Evolutionary conservation across 306 rosid species (phyloP).

Genomic region (Cicer pinnatifidum): DNA sequence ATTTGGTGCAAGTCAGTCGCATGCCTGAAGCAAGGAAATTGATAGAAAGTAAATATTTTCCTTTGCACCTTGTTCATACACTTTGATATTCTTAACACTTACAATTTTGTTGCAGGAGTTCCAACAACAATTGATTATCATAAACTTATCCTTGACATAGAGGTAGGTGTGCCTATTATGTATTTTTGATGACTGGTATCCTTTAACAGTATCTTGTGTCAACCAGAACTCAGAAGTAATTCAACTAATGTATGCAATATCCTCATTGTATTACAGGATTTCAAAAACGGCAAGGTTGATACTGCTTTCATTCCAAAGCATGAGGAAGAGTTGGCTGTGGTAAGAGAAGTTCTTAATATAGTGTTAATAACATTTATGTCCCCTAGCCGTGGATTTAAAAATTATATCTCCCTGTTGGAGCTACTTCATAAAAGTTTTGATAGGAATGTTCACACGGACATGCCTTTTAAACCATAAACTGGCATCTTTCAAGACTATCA

Average conservation of each 20-base stretch:
- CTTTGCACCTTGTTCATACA: conserved; percentile 20
- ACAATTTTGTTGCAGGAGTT: conserved; percentile 64
- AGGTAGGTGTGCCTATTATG: conserved; percentile 54
- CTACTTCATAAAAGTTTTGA: conserved; percentile 37
- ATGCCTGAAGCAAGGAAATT: conserved; percentile 31
- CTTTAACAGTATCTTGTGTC: conserved; percentile 34
- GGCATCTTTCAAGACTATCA: conserved; percentile 11
- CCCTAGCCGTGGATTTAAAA: conserved; percentile 3
- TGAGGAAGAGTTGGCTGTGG: conserved; percentile 80
- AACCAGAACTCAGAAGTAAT: conserved; percentile 16
- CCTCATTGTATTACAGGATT: conserved; percentile 62
- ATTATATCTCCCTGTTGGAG: conserved; percentile 19
- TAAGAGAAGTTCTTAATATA: conserved; percentile 45
- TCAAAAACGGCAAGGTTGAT: conserved; percentile 86
- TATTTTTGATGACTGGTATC: conserved; percentile 3
- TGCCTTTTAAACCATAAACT: conserved; percentile 13
- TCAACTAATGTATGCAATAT: conserved; percentile 33
- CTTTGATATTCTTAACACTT: conserved; percentile 25
- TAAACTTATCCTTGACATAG: conserved; percentile 90
- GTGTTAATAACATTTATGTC: not conserved
- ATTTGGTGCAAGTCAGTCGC: conserved; percentile 33
- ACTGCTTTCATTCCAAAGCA: conserved; percentile 97
- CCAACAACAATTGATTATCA: conserved; percentile 99
- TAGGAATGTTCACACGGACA: conserved; percentile 10
- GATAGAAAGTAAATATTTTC: conserved; percentile 22